Evolutionary conservation across 148 eudicot species (phyloP), one percentile per base, ranked within the genome.

Genomic region (Cornus controversa): DNA sequence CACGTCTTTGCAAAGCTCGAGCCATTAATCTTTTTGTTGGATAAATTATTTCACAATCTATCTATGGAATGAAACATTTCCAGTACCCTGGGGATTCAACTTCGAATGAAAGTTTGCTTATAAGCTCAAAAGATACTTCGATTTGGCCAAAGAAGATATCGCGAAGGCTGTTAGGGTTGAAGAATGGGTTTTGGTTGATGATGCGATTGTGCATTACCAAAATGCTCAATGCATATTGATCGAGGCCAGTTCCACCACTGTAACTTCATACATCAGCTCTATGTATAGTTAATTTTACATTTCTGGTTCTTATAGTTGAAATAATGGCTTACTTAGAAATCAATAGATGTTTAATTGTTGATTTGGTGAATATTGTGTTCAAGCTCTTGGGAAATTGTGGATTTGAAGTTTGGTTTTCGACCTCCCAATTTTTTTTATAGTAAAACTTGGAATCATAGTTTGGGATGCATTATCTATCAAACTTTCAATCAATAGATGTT

Each of bases 101-200:
- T 31, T 67, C 88, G 78, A 96, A 96, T 82, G 98, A 96, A 78
- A 86, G 36, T 80, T 81, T 31, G 99, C 98, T 60, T 94, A 90
- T 80, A 96, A 96, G 90, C 81, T 96, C 27, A 96, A 93, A 86
- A 97, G 98, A 7, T 96, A 90, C 82, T 93, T 89, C 72, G 97
- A 93, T 76, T 83, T 93, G 87, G 97, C 97, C 10, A 93, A 81
- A 76, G 95, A 78, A 69, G 98, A 90, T 86, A 93, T 90, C 34
- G 94, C 80, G 68, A 93, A 93, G 80, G 98, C 97, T 31, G 93
- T 96, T 83, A 87, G 93, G 74, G 89, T 94, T 29, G 99, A 96
- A 79, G 99, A 96, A 73, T 90, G 97, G 99, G 99, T 93, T 2
- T 82, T 96, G 75, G 53, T 81, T 66, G 91, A 91, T 76, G 99